Conservation (phyloP, 805 yeast species). For the Candida ovalis region DNA sequence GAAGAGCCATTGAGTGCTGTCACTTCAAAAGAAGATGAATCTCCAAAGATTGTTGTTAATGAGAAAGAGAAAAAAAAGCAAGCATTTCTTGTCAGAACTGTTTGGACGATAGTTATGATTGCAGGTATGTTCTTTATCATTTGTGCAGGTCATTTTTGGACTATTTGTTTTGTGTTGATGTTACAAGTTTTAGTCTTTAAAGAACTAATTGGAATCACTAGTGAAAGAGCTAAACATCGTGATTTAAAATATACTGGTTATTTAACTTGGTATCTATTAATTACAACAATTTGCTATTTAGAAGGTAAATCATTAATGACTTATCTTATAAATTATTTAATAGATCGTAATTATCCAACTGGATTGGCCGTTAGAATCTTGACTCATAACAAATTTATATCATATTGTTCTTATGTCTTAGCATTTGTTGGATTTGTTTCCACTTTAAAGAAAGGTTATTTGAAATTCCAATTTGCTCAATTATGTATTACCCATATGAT, state of each 20-base stretch:
- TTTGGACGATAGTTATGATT: constrained; percentile 94
- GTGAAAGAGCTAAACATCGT: constrained; percentile 74
- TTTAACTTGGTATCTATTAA: constrained; percentile 89
- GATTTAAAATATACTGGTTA: constrained; percentile 77
- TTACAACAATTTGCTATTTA: constrained; percentile 82
- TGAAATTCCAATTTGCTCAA: constrained; percentile 91
- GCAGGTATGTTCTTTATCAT: constrained; percentile 62
- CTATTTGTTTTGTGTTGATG: constrained; percentile 64
- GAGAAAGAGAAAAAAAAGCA: constrained; percentile 68
- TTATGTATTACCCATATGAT: constrained; percentile 94
- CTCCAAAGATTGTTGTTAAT: constrained; percentile 23
- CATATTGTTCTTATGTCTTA: constrained; percentile 77
- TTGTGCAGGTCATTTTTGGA: constrained; percentile 81
- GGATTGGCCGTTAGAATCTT: constrained; percentile 25
- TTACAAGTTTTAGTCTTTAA: constrained; percentile 83
- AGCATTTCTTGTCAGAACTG: constrained; percentile 80
- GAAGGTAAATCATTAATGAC: constrained; percentile 81
- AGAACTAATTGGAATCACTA: constrained; percentile 83
- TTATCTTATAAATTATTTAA: constrained; percentile 35
- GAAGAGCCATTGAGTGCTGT: background rate
- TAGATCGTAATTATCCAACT: constrained; percentile 27
- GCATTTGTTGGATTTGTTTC: constrained; percentile 91
- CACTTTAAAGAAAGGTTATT: constrained; percentile 82
- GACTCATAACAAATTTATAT: constrained; percentile 75
- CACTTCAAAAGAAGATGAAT: constrained; percentile 1